phyloP scores from a whole-genome alignment of 2,329 filamentous ascomycete genomes.

The Sarocladiaceae sp. region DNA sequence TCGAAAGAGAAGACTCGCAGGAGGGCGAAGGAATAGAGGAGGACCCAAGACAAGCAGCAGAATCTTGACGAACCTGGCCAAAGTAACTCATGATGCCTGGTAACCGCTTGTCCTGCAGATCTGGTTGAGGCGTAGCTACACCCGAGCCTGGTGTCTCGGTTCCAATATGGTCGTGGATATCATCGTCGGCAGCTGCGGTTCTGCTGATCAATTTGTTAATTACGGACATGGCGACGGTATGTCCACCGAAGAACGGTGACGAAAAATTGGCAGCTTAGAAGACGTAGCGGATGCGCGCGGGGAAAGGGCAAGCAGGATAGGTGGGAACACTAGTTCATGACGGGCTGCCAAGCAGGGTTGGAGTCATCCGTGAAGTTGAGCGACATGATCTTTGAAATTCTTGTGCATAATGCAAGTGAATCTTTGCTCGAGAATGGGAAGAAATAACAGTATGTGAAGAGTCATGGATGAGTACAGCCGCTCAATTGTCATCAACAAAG shows the following conservation, averaged over 20 bases:
- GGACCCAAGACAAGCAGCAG: conserved; percentile 47
- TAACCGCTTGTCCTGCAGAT: conserved; percentile 89
- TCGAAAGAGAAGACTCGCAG: background rate
- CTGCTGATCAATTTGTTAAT: conserved; percentile 49
- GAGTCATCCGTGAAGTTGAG: conserved; percentile 12
- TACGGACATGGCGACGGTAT: conserved; percentile 30
- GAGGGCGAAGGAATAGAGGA: conserved; percentile 25
- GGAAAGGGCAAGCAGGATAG: conserved; percentile 18
- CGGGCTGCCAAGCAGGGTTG: conserved; percentile 30
- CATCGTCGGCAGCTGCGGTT: conserved; percentile 60
- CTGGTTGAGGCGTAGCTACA: conserved; percentile 88
- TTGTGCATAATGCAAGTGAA: background rate
- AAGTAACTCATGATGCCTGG: conserved; percentile 97
- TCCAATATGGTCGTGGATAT: conserved; percentile 71
- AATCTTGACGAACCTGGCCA: conserved; percentile 95
- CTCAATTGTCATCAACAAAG: conserved; percentile 6
- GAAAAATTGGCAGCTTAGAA: conserved; percentile 9
- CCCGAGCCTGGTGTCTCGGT: conserved; percentile 86
- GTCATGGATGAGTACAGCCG: background rate
- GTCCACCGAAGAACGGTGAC: background rate
- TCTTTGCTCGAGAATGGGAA: background rate
- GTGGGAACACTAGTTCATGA: conserved; percentile 38
- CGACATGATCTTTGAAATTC: background rate
- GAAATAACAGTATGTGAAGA: conserved; percentile 3
- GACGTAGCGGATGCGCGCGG: conserved; percentile 16